Evolutionary conservation across 2,329 filamentous ascomycete genomes (phyloP).

Genomic region (Cordyceps cateniannulata): DNA sequence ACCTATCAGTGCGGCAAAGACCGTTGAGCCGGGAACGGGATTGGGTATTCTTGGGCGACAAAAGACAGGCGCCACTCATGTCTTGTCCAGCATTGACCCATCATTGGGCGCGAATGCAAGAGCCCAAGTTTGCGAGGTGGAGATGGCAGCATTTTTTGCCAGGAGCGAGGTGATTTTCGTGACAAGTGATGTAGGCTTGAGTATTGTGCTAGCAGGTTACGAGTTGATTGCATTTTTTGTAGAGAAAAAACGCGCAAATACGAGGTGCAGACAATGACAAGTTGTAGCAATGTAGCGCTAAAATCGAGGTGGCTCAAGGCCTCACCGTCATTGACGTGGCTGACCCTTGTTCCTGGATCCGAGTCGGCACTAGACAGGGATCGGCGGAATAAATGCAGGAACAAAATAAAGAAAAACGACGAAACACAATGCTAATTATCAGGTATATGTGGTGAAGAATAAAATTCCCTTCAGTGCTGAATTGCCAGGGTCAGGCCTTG

Average conservation of each 20-base stretch:
- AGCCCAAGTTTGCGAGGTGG: neutral
- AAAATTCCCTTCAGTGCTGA: neutral
- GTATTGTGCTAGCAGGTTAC: neutral
- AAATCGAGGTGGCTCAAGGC: neutral
- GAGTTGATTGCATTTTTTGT: neutral
- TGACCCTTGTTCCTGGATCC: constrained; percentile 1
- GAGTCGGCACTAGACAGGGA: neutral
- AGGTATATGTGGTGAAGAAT: neutral
- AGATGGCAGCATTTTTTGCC: neutral
- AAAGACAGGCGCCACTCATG: neutral
- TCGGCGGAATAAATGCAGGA: neutral
- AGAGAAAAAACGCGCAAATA: neutral
- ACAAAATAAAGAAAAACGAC: neutral
- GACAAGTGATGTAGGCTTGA: neutral
- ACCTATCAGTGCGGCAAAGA: neutral
- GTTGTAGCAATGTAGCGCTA: neutral
- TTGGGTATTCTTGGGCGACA: neutral
- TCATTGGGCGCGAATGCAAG: neutral
- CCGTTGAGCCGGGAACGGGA: neutral
- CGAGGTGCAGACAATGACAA: neutral
- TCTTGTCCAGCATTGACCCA: neutral
- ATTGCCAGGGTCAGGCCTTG: neutral
- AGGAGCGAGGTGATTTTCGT: too few species aligned
- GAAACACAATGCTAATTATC: neutral
- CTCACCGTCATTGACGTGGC: neutral